phyloP scores from a whole-genome alignment of 2,329 filamentous ascomycete species.

The Microsporum ferrugineum region DNA sequence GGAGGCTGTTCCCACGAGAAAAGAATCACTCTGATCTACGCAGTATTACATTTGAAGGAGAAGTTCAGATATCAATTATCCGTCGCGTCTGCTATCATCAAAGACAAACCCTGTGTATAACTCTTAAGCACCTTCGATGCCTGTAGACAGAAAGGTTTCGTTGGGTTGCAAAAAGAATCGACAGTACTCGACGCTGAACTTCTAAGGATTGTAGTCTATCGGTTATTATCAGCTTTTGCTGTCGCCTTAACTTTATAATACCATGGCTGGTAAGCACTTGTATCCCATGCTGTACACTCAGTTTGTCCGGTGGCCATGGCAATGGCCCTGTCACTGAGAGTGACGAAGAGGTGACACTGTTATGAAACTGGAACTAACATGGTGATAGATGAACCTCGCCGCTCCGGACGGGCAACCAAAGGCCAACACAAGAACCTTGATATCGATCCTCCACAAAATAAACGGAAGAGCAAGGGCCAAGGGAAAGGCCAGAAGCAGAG shows the following conservation, averaged over 20 bases:
- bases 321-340: no score
- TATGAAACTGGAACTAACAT: slow-evolving; percentile 8
- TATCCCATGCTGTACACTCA: slow-evolving; percentile 18
- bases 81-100: slow-evolving; percentile 22
- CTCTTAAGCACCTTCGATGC: slow-evolving; percentile 28
- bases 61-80: slow-evolving; percentile 20
- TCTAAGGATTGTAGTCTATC: slow-evolving; percentile 29
- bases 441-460: slow-evolving; percentile 46
- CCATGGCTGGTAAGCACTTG: slow-evolving; percentile 52
- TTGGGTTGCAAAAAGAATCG: slow-evolving; percentile 13
- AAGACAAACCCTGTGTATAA: slow-evolving; percentile 26
- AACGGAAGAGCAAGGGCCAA: slow-evolving; percentile 38
- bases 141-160: slow-evolving; percentile 26
- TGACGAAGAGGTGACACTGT: not conserved
- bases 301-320: not conserved
- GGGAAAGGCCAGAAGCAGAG: slow-evolving; percentile 37
- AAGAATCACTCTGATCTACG: not conserved
- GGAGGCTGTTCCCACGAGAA: not conserved
- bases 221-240: slow-evolving; percentile 15
- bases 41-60: slow-evolving; percentile 7
- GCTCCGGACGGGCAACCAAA: slow-evolving; percentile 91
- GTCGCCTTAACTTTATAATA: slow-evolving; percentile 18
- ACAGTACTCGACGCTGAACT: slow-evolving; percentile 9
- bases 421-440: slow-evolving; percentile 91
- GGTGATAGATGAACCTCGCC: slow-evolving; percentile 66